Conservation (phyloP, 768 basidiomycete species). For the Russula lepida region DNA sequence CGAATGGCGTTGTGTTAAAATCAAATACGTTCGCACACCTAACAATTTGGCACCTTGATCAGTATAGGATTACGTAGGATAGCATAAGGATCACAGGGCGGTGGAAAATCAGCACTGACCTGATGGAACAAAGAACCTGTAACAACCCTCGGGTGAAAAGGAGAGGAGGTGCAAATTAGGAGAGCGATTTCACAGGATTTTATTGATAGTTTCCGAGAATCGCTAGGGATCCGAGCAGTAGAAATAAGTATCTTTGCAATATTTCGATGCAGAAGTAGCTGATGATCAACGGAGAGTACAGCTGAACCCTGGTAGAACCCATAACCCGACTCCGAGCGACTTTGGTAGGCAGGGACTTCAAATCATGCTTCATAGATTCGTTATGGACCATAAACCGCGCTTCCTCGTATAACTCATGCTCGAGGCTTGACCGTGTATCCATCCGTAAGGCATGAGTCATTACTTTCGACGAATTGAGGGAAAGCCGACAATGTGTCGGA, state of each 20-base stretch:
- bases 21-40: neutral
- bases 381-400: no score
- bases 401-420: no score
- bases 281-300: neutral
- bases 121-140: neutral
- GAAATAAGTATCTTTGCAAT: neutral
- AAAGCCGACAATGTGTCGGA: no score
- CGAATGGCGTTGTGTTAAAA: neutral
- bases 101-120: neutral
- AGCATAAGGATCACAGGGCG: neutral
- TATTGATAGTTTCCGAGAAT: neutral
- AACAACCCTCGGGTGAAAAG: neutral
- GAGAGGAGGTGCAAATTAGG: neutral
- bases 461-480: no score
- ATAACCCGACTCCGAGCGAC: no score
- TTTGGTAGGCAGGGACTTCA: no score
- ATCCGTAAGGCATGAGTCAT: no score
- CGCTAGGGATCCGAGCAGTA: neutral
- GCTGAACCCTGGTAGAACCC: no score
- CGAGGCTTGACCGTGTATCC: no score
- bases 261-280: neutral
- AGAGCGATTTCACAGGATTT: neutral
- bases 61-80: neutral
- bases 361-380: no score
- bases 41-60: neutral